phyloP scores from a whole-genome alignment of 2,329 filamentous ascomycete species.

The Stagonosporopsis rhizophila region DNA sequence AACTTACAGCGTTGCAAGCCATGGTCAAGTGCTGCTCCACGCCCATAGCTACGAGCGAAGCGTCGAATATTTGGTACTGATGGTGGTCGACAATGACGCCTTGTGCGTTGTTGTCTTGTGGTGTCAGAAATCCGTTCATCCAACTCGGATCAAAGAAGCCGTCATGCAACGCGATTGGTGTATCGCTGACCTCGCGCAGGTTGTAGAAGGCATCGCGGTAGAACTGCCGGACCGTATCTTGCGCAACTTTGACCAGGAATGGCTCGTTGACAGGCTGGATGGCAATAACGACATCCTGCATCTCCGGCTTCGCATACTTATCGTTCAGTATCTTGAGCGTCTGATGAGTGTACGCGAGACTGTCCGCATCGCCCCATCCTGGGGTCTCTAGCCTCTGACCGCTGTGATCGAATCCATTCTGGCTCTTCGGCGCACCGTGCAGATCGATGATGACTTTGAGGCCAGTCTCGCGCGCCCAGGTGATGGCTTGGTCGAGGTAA shows the following conservation, averaged over 20 bases:
- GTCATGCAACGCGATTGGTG: constrained; percentile 64
- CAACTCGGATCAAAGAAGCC: constrained; percentile 60
- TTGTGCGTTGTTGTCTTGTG: constrained; percentile 56
- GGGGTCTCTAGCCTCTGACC: constrained; percentile 56
- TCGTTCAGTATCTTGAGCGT: constrained; percentile 64
- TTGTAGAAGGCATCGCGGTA: constrained; percentile 62
- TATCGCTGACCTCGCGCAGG: constrained; percentile 55
- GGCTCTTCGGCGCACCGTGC: constrained; percentile 60
- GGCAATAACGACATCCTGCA: constrained; percentile 66
- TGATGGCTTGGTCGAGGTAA: constrained; percentile 63
- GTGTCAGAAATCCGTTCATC: constrained; percentile 67
- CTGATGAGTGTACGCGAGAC: constrained; percentile 58
- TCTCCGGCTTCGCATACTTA: constrained; percentile 61
- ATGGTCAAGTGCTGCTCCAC: constrained; percentile 61
- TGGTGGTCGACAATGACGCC: constrained; percentile 71
- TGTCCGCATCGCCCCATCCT: constrained; percentile 57
- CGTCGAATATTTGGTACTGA: constrained; percentile 70
- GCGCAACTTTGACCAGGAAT: constrained; percentile 55
- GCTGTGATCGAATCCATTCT: constrained; percentile 70
- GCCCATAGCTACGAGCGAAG: constrained; percentile 56
- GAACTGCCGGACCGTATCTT: constrained; percentile 59
- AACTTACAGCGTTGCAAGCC: constrained; percentile 62
- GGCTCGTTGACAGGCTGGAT: constrained; percentile 67
- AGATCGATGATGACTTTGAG: constrained; percentile 65
- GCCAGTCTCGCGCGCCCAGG: constrained; percentile 61